Conservation (phyloP, 2,329 filamentous ascomycete genomes). For the Herpotrichia juniperi region DNA sequence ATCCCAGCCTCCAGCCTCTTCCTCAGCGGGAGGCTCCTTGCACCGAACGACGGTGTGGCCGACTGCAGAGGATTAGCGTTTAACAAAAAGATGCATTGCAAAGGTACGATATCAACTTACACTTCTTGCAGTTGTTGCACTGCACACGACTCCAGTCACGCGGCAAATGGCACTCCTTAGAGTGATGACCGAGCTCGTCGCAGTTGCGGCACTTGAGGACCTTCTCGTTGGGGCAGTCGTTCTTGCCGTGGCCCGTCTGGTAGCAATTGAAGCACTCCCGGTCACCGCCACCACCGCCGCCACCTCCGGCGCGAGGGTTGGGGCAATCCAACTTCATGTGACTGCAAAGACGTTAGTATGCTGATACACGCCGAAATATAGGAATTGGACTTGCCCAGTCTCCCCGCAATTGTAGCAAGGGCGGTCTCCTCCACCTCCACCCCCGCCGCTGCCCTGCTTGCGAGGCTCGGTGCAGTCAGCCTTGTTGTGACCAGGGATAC, state of each 20-base stretch:
- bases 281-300: slow-evolving; percentile 6
- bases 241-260: slow-evolving; percentile 31
- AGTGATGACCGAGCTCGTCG: slow-evolving; percentile 63
- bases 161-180: slow-evolving; percentile 61
- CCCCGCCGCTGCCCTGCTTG: no score
- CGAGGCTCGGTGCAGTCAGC: slow-evolving; percentile 31
- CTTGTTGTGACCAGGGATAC: slow-evolving; percentile 28
- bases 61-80: slow-evolving; percentile 11
- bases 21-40: slow-evolving; percentile 26
- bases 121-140: slow-evolving; percentile 62
- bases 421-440: slow-evolving; percentile 22
- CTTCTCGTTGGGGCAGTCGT: slow-evolving; percentile 32
- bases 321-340: slow-evolving; percentile 23
- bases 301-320: slow-evolving; percentile 10
- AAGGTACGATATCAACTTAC: slow-evolving; percentile 28
- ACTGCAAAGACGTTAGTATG: slow-evolving; percentile 6
- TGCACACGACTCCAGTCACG: slow-evolving; percentile 63
- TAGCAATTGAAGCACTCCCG: slow-evolving; percentile 25
- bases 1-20: slow-evolving; percentile 19
- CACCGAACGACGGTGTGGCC: slow-evolving; percentile 52
- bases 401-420: slow-evolving; percentile 29
- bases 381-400: slow-evolving; percentile 4
- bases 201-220: slow-evolving; percentile 64
- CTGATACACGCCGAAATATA: not conserved
- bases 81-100: not conserved